phyloP scores from a whole-genome alignment of 1,139 yeast genomes.

The Hemisphaericaspora subhashii region DNA sequence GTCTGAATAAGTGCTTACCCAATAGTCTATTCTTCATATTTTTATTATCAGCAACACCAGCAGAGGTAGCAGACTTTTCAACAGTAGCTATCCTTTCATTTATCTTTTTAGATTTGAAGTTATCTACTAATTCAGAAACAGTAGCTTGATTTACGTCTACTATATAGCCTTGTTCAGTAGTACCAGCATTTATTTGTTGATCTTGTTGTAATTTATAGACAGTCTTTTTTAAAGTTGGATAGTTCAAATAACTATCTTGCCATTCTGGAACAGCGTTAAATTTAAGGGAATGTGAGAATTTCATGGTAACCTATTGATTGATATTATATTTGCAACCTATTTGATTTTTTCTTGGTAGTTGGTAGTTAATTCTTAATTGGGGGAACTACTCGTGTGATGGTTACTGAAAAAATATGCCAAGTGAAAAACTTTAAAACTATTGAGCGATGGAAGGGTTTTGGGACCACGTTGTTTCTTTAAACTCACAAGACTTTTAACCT shows the following conservation, averaged over 20 bases:
- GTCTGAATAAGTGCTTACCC: constrained; percentile 11
- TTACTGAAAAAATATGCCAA: constrained; percentile 4
- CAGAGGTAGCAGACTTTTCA: constrained; percentile 10
- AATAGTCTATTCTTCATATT: constrained; percentile 12
- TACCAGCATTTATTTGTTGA: constrained; percentile 24
- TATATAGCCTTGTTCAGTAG: constrained; percentile 27
- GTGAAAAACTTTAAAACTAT: too few species aligned
- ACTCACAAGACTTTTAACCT: constrained; percentile 4
- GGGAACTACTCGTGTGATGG: constrained; percentile 9
- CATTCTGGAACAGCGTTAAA: constrained; percentile 83
- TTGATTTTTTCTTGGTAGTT: too few species aligned
- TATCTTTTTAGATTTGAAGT: constrained; percentile 9
- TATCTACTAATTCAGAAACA: constrained; percentile 29
- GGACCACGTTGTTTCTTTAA: constrained; percentile 2
- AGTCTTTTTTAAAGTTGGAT: constrained; percentile 61
- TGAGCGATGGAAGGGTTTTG: too few species aligned
- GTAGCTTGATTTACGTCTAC: constrained; percentile 23
- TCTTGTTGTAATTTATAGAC: constrained; percentile 51
- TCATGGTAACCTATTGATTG: constrained; percentile 55
- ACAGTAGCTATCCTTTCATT: constrained; percentile 1
- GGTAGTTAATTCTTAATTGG: too few species aligned
- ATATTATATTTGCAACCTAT: not conserved
- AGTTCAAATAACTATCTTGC: constrained; percentile 67
- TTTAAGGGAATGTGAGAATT: constrained; percentile 71
- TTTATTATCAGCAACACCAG: constrained; percentile 2